Evolutionary conservation across 305 asterid genomes (phyloP).

Genomic region (Fraxinus latifolia): DNA sequence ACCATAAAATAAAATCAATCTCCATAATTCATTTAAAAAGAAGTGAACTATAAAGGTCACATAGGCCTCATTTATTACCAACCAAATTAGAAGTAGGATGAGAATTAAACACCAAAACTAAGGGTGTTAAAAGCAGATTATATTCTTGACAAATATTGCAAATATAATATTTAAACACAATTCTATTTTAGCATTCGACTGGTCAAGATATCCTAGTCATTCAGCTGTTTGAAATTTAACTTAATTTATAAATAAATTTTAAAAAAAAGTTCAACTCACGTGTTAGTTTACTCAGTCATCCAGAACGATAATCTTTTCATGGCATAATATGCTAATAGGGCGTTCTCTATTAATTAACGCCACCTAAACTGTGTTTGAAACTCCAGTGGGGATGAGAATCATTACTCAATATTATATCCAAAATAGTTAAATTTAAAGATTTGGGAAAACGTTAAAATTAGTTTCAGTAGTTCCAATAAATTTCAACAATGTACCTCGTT

Average conservation of each 20-base stretch:
- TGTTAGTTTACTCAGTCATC: neutral
- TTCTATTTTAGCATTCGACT: neutral
- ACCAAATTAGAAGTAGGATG: neutral
- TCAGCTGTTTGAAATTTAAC: neutral
- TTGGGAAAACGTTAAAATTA: neutral
- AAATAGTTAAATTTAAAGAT: neutral
- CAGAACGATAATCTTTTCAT: neutral
- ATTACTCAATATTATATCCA: neutral
- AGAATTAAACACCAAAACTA: neutral
- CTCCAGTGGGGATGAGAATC: no score
- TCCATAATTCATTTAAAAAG: neutral
- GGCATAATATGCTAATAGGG: neutral
- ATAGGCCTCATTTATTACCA: neutral
- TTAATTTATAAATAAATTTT: no score
- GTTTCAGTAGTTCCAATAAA: neutral
- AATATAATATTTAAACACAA: neutral
- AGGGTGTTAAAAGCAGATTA: no score
- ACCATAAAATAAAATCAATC: neutral
- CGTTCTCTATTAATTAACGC: no score
- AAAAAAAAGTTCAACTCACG: no score
- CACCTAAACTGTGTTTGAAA: no score
- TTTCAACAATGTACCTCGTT: neutral
- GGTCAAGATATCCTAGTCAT: neutral
- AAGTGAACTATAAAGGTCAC: neutral
- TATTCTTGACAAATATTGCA: neutral